These are phyloP conservation scores for Fusarium buharicum DNA, from an alignment of 2,329 filamentous ascomycete genomes.

Conservation along the genomic window DNA sequence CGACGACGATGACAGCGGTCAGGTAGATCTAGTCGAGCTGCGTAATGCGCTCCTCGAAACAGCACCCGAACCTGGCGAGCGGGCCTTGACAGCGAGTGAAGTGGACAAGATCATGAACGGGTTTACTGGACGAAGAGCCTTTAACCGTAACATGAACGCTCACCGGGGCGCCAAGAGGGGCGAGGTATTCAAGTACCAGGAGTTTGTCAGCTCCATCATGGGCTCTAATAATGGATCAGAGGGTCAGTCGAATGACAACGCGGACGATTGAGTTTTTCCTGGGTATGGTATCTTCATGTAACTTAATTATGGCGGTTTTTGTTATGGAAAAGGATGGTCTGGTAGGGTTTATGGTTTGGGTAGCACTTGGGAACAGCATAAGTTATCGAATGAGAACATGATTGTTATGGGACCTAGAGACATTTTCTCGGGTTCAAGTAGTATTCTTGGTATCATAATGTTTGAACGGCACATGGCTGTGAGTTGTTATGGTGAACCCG, in stretches of 20 bases:
- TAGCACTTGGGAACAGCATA: slow-evolving; percentile 23
- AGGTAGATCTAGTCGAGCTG: slow-evolving; percentile 85
- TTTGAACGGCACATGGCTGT: background rate
- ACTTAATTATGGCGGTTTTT: slow-evolving; percentile 14
- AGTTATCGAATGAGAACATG: slow-evolving; percentile 30
- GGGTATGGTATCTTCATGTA: background rate
- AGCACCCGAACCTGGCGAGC: slow-evolving; percentile 77
- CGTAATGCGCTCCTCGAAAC: slow-evolving; percentile 86
- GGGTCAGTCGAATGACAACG: slow-evolving; percentile 45
- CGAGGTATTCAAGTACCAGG: slow-evolving; percentile 92
- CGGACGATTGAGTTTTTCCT: slow-evolving; percentile 35
- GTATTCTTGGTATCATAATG: background rate
- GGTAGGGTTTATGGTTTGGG: slow-evolving; percentile 21
- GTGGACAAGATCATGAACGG: slow-evolving; percentile 88
- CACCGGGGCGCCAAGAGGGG: slow-evolving; percentile 71
- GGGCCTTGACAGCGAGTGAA: slow-evolving; percentile 73
- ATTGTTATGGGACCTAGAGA: background rate
- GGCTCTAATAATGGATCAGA: slow-evolving; percentile 61
- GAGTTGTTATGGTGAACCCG: background rate
- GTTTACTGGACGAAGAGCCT: slow-evolving; percentile 85
- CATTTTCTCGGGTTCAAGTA: background rate
- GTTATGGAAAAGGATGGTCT: slow-evolving; percentile 23
- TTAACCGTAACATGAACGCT: slow-evolving; percentile 70
- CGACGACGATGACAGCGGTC: slow-evolving; percentile 93
- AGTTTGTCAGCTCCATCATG: slow-evolving; percentile 81